Percentiles rank a stretch among this genome's conserved stretches.
Conservation (phyloP, 2,329 filamentous ascomycete species). For the Alternaria rosae region DNA sequence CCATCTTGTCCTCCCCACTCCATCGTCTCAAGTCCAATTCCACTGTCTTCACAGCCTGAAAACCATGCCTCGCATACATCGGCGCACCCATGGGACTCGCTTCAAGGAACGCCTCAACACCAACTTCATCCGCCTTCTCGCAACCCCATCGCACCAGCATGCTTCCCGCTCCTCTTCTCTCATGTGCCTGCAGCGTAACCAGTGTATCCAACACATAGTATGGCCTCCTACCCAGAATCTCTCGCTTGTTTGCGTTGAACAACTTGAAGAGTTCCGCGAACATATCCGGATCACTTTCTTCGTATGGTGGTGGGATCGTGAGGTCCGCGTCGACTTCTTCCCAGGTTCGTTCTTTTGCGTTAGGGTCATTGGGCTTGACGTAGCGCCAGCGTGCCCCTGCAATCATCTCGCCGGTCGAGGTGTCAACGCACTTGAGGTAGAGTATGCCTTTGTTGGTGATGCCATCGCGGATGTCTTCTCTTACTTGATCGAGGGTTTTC, state of each 20-base stretch:
- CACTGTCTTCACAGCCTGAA: slow-evolving; percentile 33
- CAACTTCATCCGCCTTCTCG: slow-evolving; percentile 40
- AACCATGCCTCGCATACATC: slow-evolving; percentile 45
- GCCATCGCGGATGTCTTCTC: slow-evolving; percentile 28
- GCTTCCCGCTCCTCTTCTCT: slow-evolving; percentile 42
- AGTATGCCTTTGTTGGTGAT: slow-evolving; percentile 34
- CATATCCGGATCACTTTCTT: slow-evolving; percentile 36
- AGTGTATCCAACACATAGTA: slow-evolving; percentile 44
- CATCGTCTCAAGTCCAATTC: slow-evolving; percentile 41
- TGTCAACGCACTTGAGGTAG: slow-evolving; percentile 42
- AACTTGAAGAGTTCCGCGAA: slow-evolving; percentile 29
- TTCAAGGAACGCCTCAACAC: slow-evolving; percentile 44
- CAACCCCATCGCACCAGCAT: slow-evolving; percentile 44
- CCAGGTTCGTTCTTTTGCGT: slow-evolving; percentile 27
- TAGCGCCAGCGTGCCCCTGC: slow-evolving; percentile 42
- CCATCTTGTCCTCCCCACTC: slow-evolving; percentile 35
- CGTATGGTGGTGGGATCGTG: slow-evolving; percentile 32
- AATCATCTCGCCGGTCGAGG: slow-evolving; percentile 32
- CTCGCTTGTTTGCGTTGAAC: slow-evolving; percentile 35
- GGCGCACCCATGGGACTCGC: slow-evolving; percentile 43
- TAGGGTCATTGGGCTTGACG: slow-evolving; percentile 25
- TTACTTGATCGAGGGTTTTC: slow-evolving; percentile 33
- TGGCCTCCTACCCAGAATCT: slow-evolving; percentile 29
- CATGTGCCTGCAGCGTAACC: slow-evolving; percentile 41
- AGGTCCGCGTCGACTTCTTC: slow-evolving; percentile 40